Conservation (phyloP, 345 rosid species). For the Pugionium dolabratum region DNA sequence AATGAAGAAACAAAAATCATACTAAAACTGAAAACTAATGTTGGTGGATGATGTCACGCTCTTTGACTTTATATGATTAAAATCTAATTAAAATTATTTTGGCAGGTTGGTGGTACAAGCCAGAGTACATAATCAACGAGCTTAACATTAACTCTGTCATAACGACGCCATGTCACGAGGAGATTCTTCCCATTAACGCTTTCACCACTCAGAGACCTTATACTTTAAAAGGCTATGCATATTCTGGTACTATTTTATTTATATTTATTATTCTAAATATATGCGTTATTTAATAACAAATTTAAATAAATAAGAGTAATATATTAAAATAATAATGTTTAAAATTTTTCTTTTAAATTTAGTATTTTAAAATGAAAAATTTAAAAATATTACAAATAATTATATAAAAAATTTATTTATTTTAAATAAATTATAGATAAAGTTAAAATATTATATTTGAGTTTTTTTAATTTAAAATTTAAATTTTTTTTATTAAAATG, state of each 20-base stretch:
- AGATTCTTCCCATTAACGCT: constrained; percentile 78
- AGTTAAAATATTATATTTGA: too few relatives aligned
- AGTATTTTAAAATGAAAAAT: too few relatives aligned
- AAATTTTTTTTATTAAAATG: too few relatives aligned
- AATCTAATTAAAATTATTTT: neutral
- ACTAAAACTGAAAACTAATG: neutral
- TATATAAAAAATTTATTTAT: too few relatives aligned
- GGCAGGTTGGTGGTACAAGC: constrained; percentile 95
- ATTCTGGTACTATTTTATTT: constrained; percentile 57
- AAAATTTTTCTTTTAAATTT: too few relatives aligned
- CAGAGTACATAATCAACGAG: constrained; percentile 87
- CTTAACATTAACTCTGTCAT: constrained; percentile 85
- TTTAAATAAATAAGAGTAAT: too few relatives aligned
- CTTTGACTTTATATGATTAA: neutral
- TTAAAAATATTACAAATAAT: too few relatives aligned
- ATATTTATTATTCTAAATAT: neutral
- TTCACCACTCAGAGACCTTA: constrained; percentile 87
- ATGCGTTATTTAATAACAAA: neutral
- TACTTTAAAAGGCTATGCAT: constrained; percentile 78
- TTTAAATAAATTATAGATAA: too few relatives aligned
- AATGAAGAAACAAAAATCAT: too few relatives aligned
- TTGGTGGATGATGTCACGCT: constrained; percentile 20
- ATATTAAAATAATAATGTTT: too few relatives aligned
- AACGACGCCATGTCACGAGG: constrained; percentile 83
- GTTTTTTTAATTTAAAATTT: too few relatives aligned